Percentiles rank a stretch among this genome's conserved stretches.
These are phyloP conservation scores for Akanthomyces uredinophilus DNA, from an alignment of 2,329 filamentous ascomycete species.

Conservation along the genomic window DNA sequence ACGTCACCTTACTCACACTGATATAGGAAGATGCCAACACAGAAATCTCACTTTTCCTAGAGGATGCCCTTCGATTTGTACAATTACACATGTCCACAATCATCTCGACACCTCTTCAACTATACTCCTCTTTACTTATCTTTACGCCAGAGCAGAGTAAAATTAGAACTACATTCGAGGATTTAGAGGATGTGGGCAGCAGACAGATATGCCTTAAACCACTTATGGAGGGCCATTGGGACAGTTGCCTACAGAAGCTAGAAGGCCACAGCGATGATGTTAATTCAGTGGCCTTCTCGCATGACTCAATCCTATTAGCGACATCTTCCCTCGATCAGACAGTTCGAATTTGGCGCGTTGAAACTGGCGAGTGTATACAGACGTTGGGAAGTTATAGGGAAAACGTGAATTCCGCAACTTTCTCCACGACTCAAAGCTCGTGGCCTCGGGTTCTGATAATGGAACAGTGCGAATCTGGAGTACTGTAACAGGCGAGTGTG, in stretches of 20 bases:
- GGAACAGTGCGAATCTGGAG: too few species aligned
- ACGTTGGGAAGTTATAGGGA: too few species aligned
- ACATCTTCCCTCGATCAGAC: too few species aligned
- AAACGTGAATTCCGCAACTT: not conserved
- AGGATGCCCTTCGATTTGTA: not conserved
- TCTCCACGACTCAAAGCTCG: slow-evolving; percentile 17
- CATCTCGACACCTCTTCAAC: not conserved
- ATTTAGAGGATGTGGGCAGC: not conserved
- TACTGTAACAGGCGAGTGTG: not conserved
- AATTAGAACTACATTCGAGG: not conserved
- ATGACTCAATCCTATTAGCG: too few species aligned
- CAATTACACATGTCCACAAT: not conserved
- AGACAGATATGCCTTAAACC: not conserved
- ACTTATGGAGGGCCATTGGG: not conserved
- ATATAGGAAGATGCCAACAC: not conserved
- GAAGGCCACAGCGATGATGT: not conserved
- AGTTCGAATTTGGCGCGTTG: too few species aligned
- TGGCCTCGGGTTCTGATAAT: not conserved
- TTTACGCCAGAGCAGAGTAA: not conserved
- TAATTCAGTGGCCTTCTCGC: too few species aligned
- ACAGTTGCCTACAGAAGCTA: not conserved
- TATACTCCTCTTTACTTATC: slow-evolving; percentile 1
- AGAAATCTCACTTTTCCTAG: not conserved
- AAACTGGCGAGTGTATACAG: too few species aligned
- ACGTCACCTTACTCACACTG: not conserved